Base-by-base conservation (phyloP, 345 rosid genomes). In the Syzygium grande region DNA sequence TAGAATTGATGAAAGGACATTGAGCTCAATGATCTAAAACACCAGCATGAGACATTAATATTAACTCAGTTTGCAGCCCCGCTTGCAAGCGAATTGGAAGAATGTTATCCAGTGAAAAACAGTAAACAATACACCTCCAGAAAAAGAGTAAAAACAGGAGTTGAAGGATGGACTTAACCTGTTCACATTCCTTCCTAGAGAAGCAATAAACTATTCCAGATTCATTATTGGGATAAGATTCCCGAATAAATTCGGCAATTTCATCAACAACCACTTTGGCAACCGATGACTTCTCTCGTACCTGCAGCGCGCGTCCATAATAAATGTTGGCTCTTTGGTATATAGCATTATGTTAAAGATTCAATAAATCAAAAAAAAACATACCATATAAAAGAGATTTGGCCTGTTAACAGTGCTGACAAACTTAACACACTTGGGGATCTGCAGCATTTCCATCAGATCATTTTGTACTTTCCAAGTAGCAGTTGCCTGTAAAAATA, bases 191-290 rank as follows among this genome's bases (percentile, higher is more conserved):
- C 92, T 95, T 97, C 90, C 97, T 93, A 9, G 99, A 97, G 92
- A 96, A 96, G 92, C 99, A 97, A 92, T 97, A 97, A 51, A 97
- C 96, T 52, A 97, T 97, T 85, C 99, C 99, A 79, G 99, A 97
- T 90, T 97, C 99, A 87, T 94, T 94, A 86, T 95, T 95, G 86
- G 97, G 93, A 92, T 94, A 97, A 78, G 97, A 95, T 89, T 94
- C 95, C 88, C 88, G 93, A 89, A 96, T 95, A 87, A 93, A 94
- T 52, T 95, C 93, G 21, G 99, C 96, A 89, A 97, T 95, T 88
- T 95, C 99, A 91, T 97, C 99, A 89, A 96, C 91, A 86, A 94
- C 96, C 88, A 89, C 91, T 91, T 95, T 95, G 43, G 95, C 98
- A 89, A 96, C 94, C 25, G 98, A 93, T 78, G 98, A 94, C 93